Conservation (phyloP, 306 rosid species). For the Quercus suber region DNA sequence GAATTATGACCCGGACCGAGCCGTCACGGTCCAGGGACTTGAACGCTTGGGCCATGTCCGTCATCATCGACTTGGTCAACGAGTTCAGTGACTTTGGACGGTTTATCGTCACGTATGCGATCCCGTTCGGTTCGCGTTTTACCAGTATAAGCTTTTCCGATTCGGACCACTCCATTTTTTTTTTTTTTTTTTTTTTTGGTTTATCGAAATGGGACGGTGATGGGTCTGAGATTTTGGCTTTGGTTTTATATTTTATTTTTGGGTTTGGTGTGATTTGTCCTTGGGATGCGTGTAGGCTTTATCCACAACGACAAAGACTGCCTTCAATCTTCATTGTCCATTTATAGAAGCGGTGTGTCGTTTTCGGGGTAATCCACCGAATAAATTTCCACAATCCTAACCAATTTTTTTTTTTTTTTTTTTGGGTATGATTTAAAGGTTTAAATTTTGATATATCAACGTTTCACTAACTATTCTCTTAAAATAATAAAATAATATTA, state of each 20-base stretch:
- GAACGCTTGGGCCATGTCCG: constrained; percentile 65
- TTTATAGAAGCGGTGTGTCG: too few relatives aligned
- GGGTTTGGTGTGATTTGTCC: neutral
- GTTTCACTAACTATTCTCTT: too few relatives aligned
- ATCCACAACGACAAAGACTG: too few relatives aligned
- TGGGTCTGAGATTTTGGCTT: neutral
- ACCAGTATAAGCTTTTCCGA: constrained; percentile 60
- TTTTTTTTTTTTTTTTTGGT: neutral
- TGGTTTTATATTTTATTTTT: neutral
- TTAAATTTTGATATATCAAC: too few relatives aligned
- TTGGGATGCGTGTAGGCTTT: too few relatives aligned
- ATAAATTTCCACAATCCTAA: too few relatives aligned
- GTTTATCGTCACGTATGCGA: constrained; percentile 71
- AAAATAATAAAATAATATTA: too few relatives aligned
- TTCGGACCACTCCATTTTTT: constrained; percentile 34
- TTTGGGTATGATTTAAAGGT: too few relatives aligned
- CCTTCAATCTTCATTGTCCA: too few relatives aligned
- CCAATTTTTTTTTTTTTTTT: too few relatives aligned
- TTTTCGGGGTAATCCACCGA: too few relatives aligned
- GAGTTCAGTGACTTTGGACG: constrained; percentile 84
- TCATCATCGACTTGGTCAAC: constrained; percentile 67
- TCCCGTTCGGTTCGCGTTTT: constrained; percentile 46
- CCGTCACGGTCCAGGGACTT: constrained; percentile 59
- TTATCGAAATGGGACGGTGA: neutral
- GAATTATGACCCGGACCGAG: constrained; percentile 61